A percentile compares a stretch with the other conserved stretches of the same genome.
Evolutionary conservation across 768 basidiomycete genomes (phyloP).

Genomic region (Tricholoma saponaceum): DNA sequence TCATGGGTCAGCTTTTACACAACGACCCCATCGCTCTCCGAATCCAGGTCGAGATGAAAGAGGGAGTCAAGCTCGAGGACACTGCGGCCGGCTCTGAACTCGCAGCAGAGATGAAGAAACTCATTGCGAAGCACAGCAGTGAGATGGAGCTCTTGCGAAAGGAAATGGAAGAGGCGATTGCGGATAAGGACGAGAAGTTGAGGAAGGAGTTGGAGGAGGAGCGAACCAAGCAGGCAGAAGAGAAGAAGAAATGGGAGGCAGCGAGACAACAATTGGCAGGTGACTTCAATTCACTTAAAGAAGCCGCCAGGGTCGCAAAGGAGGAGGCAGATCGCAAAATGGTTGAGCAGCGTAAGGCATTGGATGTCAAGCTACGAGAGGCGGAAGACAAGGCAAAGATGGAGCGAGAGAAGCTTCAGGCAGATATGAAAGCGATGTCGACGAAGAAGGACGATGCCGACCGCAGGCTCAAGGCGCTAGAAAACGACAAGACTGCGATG

Average conservation of each 20-base stretch:
- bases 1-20: conserved; percentile 26
- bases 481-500: too few species aligned
- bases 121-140: neutral
- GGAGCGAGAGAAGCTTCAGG: neutral
- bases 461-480: too few species aligned
- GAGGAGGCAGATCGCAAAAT: too few species aligned
- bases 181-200: neutral
- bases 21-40: conserved; percentile 7
- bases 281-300: neutral
- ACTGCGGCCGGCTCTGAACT: conserved; percentile 27
- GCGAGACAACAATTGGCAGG: neutral
- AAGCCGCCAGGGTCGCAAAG: too few species aligned
- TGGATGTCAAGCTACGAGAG: neutral
- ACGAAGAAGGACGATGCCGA: too few species aligned
- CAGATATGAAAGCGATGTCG: neutral
- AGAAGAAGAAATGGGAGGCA: neutral
- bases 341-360: too few species aligned
- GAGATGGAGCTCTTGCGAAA: conserved; percentile 2
- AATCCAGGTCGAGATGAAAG: conserved; percentile 16
- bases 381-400: neutral
- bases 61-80: conserved; percentile 22
- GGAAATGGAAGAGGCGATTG: conserved; percentile 3
- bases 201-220: neutral
- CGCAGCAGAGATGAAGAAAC: conserved; percentile 3
- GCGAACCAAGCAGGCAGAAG: neutral